Base-by-base conservation (phyloP, 257 asterid genomes). In the Marsdenia floribunda region DNA sequence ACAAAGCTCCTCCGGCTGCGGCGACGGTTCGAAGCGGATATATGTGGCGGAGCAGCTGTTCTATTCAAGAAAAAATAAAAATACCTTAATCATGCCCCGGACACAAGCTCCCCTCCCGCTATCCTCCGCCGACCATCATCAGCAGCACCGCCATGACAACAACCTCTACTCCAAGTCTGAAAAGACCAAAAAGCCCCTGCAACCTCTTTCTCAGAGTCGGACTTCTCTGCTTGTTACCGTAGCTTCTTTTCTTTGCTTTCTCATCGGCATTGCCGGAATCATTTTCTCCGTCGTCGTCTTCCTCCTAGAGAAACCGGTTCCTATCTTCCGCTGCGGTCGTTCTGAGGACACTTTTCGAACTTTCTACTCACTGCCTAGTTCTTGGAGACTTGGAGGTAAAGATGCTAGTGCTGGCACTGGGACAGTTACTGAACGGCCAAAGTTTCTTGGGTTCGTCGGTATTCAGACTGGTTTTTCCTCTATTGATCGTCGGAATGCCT, bases 401-500 rank as follows among this genome's bases (percentile, higher is more conserved):
- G 68, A 57, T 6, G 35, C 70, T 8, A 69, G 46, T 33, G 66
- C 67, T 9, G 80, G 64, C 22, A 37, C 58, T 55, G 81, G 68
- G 3, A 6, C 53, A 11, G 76, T 44, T 35, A 14, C 49, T 15
- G 73, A 77, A 24, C 76, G 81, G 68, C 81, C 73, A 12, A 77
- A 77, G 58, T 55, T 77, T 29, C 73, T 71, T 64, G 81, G 81
- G 11, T 72, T 77, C 66, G 81, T 77, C 26, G 81, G 81, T 35
- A 29, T 77, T 33, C 81, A 77, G 67, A 77, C 81, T 15, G 81
- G 81, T 26, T 77, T 77, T 73, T 63, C 68, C 29, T 77, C 81
- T 24, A 16, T 14, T 19, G 68, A 77, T 63, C 81, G 81, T 42
- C 76, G 81, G 59, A n/a, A 50, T 42, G 76, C 81, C 33, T 72